These are phyloP conservation scores for Sphagnum fallax DNA, from an alignment of 228 moss, liverwort and hornwort species.

Conservation along the genomic window DNA sequence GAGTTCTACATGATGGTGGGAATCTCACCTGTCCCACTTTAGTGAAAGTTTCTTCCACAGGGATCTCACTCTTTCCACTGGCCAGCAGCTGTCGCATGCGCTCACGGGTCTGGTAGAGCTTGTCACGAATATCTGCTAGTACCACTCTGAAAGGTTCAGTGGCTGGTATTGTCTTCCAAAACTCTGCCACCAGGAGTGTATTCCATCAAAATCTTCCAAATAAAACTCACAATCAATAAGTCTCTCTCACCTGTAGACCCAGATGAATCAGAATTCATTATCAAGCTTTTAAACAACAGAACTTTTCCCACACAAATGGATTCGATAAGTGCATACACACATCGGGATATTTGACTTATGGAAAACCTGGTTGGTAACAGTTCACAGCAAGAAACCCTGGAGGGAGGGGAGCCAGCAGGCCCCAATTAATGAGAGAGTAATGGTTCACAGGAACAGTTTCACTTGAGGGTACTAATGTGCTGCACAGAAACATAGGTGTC, in stretches of 20 bases:
- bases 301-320: background rate
- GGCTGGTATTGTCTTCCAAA: slow-evolving; percentile 96
- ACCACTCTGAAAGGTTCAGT: slow-evolving; percentile 86
- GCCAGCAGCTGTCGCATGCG: slow-evolving; percentile 54
- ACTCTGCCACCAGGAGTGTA: slow-evolving; percentile 34
- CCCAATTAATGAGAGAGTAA: background rate
- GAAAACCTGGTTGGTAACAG: background rate
- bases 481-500: too few species aligned
- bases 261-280: background rate
- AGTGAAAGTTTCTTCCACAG: slow-evolving; percentile 54
- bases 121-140: slow-evolving; percentile 85
- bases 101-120: slow-evolving; percentile 83
- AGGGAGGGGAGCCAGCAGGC: background rate
- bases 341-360: background rate
- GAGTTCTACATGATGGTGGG: background rate
- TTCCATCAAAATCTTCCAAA: background rate
- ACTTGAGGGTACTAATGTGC: too few species aligned
- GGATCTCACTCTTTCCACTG: slow-evolving; percentile 54
- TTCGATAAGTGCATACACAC: background rate
- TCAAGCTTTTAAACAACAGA: background rate
- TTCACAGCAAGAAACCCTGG: background rate
- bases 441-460: background rate
- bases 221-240: background rate
- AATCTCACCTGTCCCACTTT: slow-evolving; percentile 35
- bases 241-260: background rate